Evolutionary conservation across 2,329 filamentous ascomycete species (phyloP), one percentile per base, ranked within the genome.

Genomic region (Coccinonectria pachysandricola): DNA sequence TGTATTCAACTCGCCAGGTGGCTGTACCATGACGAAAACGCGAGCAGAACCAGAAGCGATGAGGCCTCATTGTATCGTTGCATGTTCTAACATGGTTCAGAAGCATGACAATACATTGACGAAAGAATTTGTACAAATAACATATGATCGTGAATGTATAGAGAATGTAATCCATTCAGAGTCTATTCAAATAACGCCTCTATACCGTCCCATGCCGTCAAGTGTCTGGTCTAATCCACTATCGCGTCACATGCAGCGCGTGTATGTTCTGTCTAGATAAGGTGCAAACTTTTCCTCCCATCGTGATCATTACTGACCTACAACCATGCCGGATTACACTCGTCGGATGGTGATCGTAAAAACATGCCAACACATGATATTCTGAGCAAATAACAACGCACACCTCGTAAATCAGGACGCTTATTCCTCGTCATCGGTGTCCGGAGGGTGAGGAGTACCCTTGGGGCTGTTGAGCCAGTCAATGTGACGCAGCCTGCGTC

Each of bases 381-480:
- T 14, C 20, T 24, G 19, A 25, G 17, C 26, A 21, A 19, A 23
- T 29, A 30, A 23, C 21, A 26, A 23, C 19, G 18, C n/a, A n/a
- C n/a, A n/a, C n/a, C n/a, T n/a, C n/a, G n/a, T n/a, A n/a, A n/a
- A n/a, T n/a, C n/a, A n/a, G n/a, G n/a, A n/a, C n/a, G n/a, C n/a
- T n/a, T n/a, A n/a, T 16, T 62, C 74, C 53, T 88, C 83, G 37
- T 86, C 82, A 44, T 88, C 82, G 11, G 79, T 86, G 52, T 88
- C 82, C 7, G 57, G 58, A 6, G 80, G 81, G 52, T 81, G 75
- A 15, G 81, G 81, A 4, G 82, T 88, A 5, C 83, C 84, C 71
- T 87, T 86, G 40, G 81, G 81, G 46, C 72, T 83, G 59, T 85
- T 88, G 45, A 93, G 64, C 81, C 80, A 82, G 53, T 79, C 71